Evolutionary conservation across 352 stramenopile species (phyloP), one percentile per base, ranked within the genome.

Genomic region (Phytophthora kernoviae): DNA sequence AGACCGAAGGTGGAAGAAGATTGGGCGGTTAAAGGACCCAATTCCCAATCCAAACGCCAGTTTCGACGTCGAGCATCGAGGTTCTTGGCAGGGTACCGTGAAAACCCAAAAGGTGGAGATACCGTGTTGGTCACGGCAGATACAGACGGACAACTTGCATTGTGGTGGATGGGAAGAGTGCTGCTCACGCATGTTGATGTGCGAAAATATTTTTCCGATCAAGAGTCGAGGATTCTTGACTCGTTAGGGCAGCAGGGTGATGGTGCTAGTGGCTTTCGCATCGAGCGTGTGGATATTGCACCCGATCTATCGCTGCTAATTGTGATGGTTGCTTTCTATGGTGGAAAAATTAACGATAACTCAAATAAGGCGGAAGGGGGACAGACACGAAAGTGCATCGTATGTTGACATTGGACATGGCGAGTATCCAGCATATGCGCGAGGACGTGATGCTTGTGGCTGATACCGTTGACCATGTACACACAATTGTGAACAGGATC

Each of bases 161-260:
- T 90, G 11, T 93, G 83, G 83, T 93, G 83, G 83, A 67, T 73
- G 41, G 83, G 79, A 1, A 73, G 67, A 17, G 76, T 87, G 42
- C 60, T 79, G 14, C 50, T 90, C 0, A 67, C 81, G 5, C 70
- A 68, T 14, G 61, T 90, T 22, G 65, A 84, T 27, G 41, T 90
- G 20, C 53, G 32, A 4, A 45, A 51, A 24, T 51, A 79, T 30
- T 68, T 75, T 58, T 42, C 43, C 2, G 61, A 73, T 1, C 30
- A 68, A 27, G 62, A 75, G 27, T 41, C 37, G 21, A 30, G 14
- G 24, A 21, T 59, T 33, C 21, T 77, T 49, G 40, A 70, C 24
- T 44, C 34, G 7, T 48, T 62, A 37, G 54, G 39, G 5, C 41
- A 40, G 14, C 54, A 54, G 39, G 17, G 24, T 2, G 22, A 14